Evolutionary conservation across 1,284 basidiomycete genomes (phyloP), one percentile per base, ranked within the genome.

Genomic region (Moniliophthora roreri): DNA sequence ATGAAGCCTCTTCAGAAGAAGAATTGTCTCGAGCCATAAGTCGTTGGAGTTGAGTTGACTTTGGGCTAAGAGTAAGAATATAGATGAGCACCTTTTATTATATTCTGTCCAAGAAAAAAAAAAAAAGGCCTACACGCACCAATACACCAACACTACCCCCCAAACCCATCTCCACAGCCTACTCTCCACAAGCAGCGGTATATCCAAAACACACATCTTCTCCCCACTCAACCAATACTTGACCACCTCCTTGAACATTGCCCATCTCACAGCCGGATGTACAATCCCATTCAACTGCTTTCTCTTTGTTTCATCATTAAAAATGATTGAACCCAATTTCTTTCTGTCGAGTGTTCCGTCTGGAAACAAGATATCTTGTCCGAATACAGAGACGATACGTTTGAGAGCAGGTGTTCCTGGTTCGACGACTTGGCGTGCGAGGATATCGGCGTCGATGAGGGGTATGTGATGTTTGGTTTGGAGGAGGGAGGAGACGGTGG

Each of bases 181-280:
- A 0, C 92, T 87, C 69, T 99, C 96, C 53, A 99, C 89, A 52
- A 98, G 75, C 48, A 98, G 71, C n/a, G 96, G 96, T 6, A 98
- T 91, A 68, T 98, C 96, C 55, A 98, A 73, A 2, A 99, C 79
- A 55, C 91, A 92, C 50, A 89, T 77, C 63, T 81, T 85, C 59
- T 91, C 74, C 2, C 95, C 96, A 24, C 68, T 71, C 34, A 94
- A 51, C 95, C 96, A 99, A 58, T 76, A 77, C 53, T 74, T 72
- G 46, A 94, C 45, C 5, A 97, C 78, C 52, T 74, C 74, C 79
- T 80, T 82, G 13, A 89, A 68, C 82, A 98, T 93, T 13, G 80
- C 85, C 54, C 79, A 77, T 49, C 87, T 75, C 23, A 99, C 93
- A 0, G 92, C 89, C 3, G 95, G 93, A 68, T 99, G 96, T 1